A percentile compares a stretch with the other conserved stretches of the same genome.
These are phyloP conservation scores for Salix caprea DNA, from an alignment of 345 rosid species.

Conservation along the genomic window DNA sequence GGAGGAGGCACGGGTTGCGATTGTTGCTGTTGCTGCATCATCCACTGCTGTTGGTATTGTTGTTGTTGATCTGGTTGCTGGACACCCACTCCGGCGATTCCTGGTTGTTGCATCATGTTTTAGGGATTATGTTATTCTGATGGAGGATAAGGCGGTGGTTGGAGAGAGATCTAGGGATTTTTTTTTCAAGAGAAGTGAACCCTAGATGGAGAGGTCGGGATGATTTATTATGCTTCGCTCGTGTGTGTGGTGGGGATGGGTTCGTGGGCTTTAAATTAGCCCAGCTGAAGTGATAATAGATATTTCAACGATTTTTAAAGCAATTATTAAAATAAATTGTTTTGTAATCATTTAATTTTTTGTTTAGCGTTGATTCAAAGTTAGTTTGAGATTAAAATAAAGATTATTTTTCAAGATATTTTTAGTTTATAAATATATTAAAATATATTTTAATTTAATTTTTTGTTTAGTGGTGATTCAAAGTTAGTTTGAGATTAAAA, in stretches of 20 bases:
- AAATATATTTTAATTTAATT: no score
- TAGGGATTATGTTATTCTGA: neutral
- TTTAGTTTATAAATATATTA: no score
- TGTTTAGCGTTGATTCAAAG: no score
- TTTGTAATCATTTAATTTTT: neutral
- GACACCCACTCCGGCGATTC: slow-evolving; percentile 40
- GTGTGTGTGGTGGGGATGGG: neutral
- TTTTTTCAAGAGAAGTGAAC: neutral
- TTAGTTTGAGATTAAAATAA: no score
- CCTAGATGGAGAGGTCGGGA: neutral
- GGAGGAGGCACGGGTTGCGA: slow-evolving; percentile 62
- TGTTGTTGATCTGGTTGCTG: slow-evolving; percentile 48
- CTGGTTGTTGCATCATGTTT: slow-evolving; percentile 77
- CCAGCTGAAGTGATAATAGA: neutral
- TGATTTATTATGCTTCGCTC: neutral
- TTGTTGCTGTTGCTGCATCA: slow-evolving; percentile 58
- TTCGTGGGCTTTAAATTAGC: neutral
- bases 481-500: no score
- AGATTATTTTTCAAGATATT: no score
- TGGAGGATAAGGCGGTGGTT: neutral
- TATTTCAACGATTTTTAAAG: neutral
- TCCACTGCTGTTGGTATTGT: slow-evolving; percentile 52
- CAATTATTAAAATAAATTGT: neutral
- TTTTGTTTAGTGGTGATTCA: no score
- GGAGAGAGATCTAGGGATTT: neutral